A percentile compares a stretch with the other conserved stretches of the same genome.
Evolutionary conservation across 2,329 filamentous ascomycete species (phyloP).

Genomic region (Colletotrichum sp.): DNA sequence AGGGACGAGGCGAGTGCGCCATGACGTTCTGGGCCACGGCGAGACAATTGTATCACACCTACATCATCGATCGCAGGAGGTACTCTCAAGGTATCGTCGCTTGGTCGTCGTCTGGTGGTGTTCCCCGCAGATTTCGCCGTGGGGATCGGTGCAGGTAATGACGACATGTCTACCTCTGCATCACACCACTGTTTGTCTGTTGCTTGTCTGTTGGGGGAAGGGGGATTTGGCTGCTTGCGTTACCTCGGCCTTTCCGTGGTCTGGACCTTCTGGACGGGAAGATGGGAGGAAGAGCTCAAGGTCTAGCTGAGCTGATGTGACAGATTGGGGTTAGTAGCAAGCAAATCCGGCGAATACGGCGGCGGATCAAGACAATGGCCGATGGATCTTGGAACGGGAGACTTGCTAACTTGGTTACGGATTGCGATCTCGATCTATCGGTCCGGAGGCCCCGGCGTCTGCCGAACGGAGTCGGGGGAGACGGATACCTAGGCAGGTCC

Average conservation of each 20-base stretch:
- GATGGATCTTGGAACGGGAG: not conserved
- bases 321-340: not conserved
- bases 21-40: slow-evolving; percentile 14
- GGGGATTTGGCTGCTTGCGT: slow-evolving; percentile 5
- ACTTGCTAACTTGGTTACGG: not conserved
- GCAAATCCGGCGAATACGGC: too few species aligned
- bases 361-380: not conserved
- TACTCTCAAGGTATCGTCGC: not conserved
- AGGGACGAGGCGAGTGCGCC: not conserved
- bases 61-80: slow-evolving; percentile 15
- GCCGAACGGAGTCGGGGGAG: not conserved
- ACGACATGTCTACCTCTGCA: slow-evolving; percentile 7
- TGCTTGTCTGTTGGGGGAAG: too few species aligned
- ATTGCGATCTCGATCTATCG: not conserved
- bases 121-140: not conserved
- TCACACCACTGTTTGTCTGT: not conserved
- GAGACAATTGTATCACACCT: slow-evolving; percentile 22
- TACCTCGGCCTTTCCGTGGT: not conserved
- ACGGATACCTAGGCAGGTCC: not conserved
- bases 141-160: not conserved
- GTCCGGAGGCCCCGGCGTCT: not conserved
- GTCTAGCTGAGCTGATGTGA: not conserved
- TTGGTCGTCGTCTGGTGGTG: not conserved
- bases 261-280: not conserved
- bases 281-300: not conserved